Base-by-base conservation (phyloP, 2,329 filamentous ascomycete species). In the Arthrobotrys musiformis region DNA sequence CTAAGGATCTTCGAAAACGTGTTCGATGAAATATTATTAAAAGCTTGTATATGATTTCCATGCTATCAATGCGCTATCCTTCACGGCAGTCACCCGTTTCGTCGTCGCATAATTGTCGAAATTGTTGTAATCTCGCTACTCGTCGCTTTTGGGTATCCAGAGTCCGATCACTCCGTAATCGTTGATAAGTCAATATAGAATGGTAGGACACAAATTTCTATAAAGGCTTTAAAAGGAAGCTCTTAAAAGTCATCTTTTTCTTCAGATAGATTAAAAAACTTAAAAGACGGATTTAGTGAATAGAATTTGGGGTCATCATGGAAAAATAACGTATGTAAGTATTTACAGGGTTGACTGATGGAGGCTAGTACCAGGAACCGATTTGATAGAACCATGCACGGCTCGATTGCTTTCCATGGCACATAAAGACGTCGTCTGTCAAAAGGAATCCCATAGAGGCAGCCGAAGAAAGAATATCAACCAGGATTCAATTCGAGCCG, bases 71-170 rank as follows among this genome's bases (percentile, higher is more conserved):
- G 24, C 54, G 54, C 11, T 26, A 17, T 42, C 52, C 13, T 58
- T 60, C 60, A 37, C 52, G 15, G 30, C 11, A 62, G 58, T 54
- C 66, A 54, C 44, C 61, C 22, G 44, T 52, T 62, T 42, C n/a
- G 70, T 61, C 26, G 42, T 48, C 70, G 70, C 52, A 74, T 74
- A 61, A 68, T 62, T 1, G n/a, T 44, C 42, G 13, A 35, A 60
- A 62, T 35, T 35, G 48, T 58, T 30, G 58, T 42, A 74, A 74
- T 68, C 44, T 68, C 62, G 70, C 70, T 62, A 62, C 24, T 17
- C 24, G 13, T 67, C 69, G 19, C 30, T 67, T 73, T 67, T 54
- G 61, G 60, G 24, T 58, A 28, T 28, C 58, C 37, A 67, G 26
- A 28, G 52, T 35, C 3, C 7, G n/a, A 69, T 68, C 37, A 33